Base-by-base conservation (phyloP, 2,329 filamentous ascomycete species). In the Fusarium oligoseptatum region DNA sequence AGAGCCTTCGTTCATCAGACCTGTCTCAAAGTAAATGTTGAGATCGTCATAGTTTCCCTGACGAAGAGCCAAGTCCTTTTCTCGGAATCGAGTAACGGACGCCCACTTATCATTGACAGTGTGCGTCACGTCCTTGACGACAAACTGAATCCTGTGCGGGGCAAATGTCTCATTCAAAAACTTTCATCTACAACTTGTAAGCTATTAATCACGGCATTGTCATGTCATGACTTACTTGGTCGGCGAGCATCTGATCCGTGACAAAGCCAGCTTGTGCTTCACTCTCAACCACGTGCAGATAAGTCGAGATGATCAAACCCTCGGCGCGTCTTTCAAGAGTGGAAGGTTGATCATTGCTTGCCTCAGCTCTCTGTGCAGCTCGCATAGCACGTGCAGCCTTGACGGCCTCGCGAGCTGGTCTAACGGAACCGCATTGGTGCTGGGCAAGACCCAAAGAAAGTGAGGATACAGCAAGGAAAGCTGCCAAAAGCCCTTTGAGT, bases 21-120 rank as follows among this genome's bases (percentile, higher is more conserved):
- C 70, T 22, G 77, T 77, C 61, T 84, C 79, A 80, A 86, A 85
- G 83, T 88, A 88, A 50, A 88, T 48, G 82, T 88, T 88, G 63
- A 88, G 83, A 70, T 84, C 79, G 12, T 77, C 63, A 76, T 85
- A 85, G 56, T 74, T 80, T 66, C 84, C 84, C 79, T 85, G 82
- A 77, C 85, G 84, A 52, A 88, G 83, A 32, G 83, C 74, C 24
- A 76, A 77, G 82, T 87, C 87, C 85, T 87, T 87, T 52, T 77
- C 80, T 45, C 83, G 69, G 77, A 87, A 83, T 58, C 74, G 72
- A 36, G 70, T 64, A 69, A 84, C 60, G 3, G 45, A 70, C n/a
- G 85, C 84, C 86, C 86, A 88, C 70, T 77, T 77, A 27, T 78
- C 57, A 80, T 88, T 87, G 77, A 87, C 77, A 52, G 86, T 86